A percentile compares a stretch with the other conserved stretches of the same genome.
phyloP scores from a whole-genome alignment of 768 basidiomycete genomes.

The Chlorophyllum brunneum region DNA sequence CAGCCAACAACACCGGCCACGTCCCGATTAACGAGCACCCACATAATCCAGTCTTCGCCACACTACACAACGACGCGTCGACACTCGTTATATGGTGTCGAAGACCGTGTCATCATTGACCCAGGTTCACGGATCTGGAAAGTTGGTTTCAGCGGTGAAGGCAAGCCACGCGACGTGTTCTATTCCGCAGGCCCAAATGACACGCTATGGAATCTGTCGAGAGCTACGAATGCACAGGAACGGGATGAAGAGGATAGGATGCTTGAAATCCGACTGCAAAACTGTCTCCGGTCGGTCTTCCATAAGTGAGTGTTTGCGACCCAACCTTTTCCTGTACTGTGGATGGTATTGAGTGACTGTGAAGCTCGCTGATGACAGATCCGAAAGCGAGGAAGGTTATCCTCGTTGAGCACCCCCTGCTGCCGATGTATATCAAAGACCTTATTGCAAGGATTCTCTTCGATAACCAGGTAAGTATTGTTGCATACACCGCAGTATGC shows the following conservation, averaged over 20 bases:
- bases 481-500: background rate
- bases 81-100: constrained; percentile 94
- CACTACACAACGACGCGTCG: constrained; percentile 82
- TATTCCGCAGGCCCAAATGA: constrained; percentile 41
- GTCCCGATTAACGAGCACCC: constrained; percentile 41
- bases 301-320: constrained; percentile 59
- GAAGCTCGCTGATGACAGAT: constrained; percentile 87
- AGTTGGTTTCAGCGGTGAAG: constrained; percentile 96
- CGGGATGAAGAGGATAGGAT: constrained; percentile 72
- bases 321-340: constrained; percentile 3
- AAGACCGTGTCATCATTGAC: constrained; percentile 94
- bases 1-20: constrained; percentile 54
- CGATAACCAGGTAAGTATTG: constrained; percentile 71
- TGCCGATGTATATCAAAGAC: constrained; percentile 87
- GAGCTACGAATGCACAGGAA: constrained; percentile 49
- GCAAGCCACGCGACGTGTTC: constrained; percentile 86
- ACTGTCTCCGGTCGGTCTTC: constrained; percentile 72
- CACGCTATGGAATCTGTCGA: constrained; percentile 58
- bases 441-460: constrained; percentile 83
- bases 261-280: constrained; percentile 67
- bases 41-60: constrained; percentile 65
- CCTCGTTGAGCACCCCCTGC: constrained; percentile 82
- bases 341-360: constrained; percentile 15
- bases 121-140: constrained; percentile 95
- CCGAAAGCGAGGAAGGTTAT: constrained; percentile 95